phyloP scores from a whole-genome alignment of 2,329 filamentous ascomycete species.

The Albifimbria verrucaria region DNA sequence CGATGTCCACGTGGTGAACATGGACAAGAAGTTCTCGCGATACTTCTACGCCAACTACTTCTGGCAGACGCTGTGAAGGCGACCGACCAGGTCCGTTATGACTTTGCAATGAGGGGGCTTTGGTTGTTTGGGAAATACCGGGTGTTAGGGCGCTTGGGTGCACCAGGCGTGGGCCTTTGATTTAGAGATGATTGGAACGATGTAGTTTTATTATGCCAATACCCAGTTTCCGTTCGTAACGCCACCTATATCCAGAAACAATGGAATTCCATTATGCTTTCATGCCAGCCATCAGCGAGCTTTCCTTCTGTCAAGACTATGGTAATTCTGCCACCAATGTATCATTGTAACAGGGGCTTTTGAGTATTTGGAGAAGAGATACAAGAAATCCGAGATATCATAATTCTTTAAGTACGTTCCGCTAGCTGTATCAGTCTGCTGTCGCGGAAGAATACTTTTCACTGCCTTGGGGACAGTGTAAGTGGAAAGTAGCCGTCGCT shows the following conservation, averaged over 20 bases:
- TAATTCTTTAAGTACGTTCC: too few species aligned
- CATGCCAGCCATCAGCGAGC: too few species aligned
- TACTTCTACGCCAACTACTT: slow-evolving; percentile 96
- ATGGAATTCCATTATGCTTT: neutral
- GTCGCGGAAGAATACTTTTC: slow-evolving; percentile 22
- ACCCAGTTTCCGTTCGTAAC: neutral
- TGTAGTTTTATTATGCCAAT: neutral
- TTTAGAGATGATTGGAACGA: neutral
- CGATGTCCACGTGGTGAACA: slow-evolving; percentile 90
- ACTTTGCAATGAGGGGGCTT: too few species aligned
- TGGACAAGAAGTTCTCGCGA: slow-evolving; percentile 86
- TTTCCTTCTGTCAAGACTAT: too few species aligned
- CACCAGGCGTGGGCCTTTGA: neutral
- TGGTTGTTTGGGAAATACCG: too few species aligned
- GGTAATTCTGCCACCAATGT: too few species aligned
- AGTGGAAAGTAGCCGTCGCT: slow-evolving; percentile 42
- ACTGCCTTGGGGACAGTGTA: slow-evolving; percentile 25
- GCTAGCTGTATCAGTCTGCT: neutral
- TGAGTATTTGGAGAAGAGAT: too few species aligned
- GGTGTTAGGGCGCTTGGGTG: neutral
- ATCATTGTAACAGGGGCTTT: too few species aligned
- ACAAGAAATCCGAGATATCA: too few species aligned
- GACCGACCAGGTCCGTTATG: too few species aligned
- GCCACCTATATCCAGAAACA: neutral
- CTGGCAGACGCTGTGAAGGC: slow-evolving; percentile 77